Base-by-base conservation (phyloP, 106 monocot species). In the Platanthera zijinensis region DNA sequence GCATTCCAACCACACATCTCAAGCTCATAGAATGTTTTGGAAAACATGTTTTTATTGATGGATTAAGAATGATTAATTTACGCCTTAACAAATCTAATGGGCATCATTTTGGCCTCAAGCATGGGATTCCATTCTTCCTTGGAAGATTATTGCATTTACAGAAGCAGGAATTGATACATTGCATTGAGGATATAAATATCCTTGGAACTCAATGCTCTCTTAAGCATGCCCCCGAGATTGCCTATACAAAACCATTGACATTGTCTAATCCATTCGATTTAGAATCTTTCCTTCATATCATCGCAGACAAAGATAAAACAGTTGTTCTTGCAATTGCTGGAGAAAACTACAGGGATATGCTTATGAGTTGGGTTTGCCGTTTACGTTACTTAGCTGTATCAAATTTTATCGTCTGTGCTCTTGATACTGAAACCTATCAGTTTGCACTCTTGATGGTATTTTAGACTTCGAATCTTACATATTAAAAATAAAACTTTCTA, bases 281-380 rank as follows among this genome's bases (percentile, higher is more conserved):
- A 50, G 84, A 86, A 59, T 81, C 75, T 13, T 85, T 99, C 15
- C 88, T 94, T 48, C 51, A 85, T 67, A 78, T 78, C 79, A 69
- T 77, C 49, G 87, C 90, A 74, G 90, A 99, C 76, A 76, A 86
- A 74, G 74, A 99, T 75, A 92, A 83, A 72, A 80, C 89, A 50
- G 53, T 99, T 80, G 88, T 99, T 22, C 90, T 99, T 80, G 90
- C 88, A 74, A 80, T 94, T 71, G 91, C 90, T 77, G 99, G 92
- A 54, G 79, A 86, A 25, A 99, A 84, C 82, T 99, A 99, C 66
- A 88, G 79, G 75, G 99, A 99, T 61, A 92, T 99, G 88, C 92
- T 99, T 51, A 99, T 99, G 94, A 99, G 85, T 82, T 99, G 91
- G 94, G 92, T 90, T 22, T 99, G 99, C 80, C 89, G 92, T 22